Evolutionary conservation across 495 filamentous ascomycete genomes (phyloP), one percentile per base, ranked within the genome.

Genomic region (Margaritispora aquatica): DNA sequence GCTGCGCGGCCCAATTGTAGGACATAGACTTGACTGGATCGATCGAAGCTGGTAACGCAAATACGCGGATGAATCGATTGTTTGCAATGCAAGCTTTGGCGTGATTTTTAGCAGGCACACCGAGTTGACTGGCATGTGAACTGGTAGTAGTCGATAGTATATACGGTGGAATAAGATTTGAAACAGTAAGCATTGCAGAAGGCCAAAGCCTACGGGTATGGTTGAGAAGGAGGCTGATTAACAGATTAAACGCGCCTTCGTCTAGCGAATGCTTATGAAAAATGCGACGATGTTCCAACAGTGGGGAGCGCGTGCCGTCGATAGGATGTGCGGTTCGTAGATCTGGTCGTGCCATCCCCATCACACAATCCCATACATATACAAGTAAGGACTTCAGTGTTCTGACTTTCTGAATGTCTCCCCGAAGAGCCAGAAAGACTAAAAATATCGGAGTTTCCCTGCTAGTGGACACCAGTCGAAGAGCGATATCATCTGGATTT

Each of bases 1-100:
- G 60, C 38, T 69, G 67, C 8, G 62, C 67, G 15, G 44, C 26
- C 67, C 64, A 67, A 57, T 65, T 65, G 23, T 65, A 58, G 13
- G 22, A 38, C 60, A 65, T 65, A 19, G 60, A 64, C 19, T 65
- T 58, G 8, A 61, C 34, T n/a, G 67, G 67, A 29, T 62, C 44
- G 41, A 60, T 31, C 0, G 55, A 60, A 10, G 60, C 41, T 24
- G 66, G 63, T 17, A 66, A 34, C 1, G 63, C 51, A 11, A 69
- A 44, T 15, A 48, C 26, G n/a, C 54, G 53, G 10, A 69, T 22
- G 26, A 55, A 29, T 53, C 15, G 44, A 64, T 69, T 27, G 26
- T 38, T 26, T 64, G 19, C 26, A 47, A 27, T 38, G 31, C 61
- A 26, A 62, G 27, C 26, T 51, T n/a, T 48, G 8, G 19, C 13